Conservation (phyloP, 108 stramenopile species). For the Pelagomonas calceolata region DNA sequence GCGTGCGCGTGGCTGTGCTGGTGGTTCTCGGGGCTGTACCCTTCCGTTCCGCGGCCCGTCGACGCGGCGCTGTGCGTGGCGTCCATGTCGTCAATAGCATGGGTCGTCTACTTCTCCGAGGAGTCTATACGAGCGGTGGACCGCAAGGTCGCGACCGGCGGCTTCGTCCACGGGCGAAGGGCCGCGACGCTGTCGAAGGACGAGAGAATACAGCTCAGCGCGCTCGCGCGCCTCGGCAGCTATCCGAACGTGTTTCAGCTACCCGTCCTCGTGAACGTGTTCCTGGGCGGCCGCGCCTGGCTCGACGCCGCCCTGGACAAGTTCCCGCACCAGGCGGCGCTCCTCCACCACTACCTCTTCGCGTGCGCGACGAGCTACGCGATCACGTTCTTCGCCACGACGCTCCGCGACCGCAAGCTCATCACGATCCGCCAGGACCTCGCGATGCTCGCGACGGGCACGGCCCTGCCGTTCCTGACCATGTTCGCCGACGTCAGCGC, state of each 20-base stretch:
- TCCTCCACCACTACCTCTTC: neutral
- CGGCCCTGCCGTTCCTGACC: neutral
- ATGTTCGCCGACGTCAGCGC: neutral
- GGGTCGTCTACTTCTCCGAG: neutral
- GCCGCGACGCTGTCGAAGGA: neutral
- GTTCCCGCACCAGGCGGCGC: neutral
- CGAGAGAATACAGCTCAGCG: neutral
- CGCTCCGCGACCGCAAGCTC: neutral
- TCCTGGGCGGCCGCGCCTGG: neutral
- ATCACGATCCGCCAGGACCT: neutral
- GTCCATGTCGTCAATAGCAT: neutral
- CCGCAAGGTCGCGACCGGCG: neutral
- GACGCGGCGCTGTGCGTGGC: neutral
- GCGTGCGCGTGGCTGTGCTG: neutral
- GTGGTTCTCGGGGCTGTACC: neutral
- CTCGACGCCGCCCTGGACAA: neutral
- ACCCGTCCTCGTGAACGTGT: neutral
- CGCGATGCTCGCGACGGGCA: neutral
- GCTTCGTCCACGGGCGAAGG: neutral
- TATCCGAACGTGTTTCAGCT: neutral
- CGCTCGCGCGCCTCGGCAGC: neutral
- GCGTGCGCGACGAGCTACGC: neutral
- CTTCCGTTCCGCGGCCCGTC: neutral
- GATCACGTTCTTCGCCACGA: neutral
- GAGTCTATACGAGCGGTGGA: neutral